Conservation (phyloP, 2,329 filamentous ascomycete species). For the Colletotrichum tanaceti region DNA sequence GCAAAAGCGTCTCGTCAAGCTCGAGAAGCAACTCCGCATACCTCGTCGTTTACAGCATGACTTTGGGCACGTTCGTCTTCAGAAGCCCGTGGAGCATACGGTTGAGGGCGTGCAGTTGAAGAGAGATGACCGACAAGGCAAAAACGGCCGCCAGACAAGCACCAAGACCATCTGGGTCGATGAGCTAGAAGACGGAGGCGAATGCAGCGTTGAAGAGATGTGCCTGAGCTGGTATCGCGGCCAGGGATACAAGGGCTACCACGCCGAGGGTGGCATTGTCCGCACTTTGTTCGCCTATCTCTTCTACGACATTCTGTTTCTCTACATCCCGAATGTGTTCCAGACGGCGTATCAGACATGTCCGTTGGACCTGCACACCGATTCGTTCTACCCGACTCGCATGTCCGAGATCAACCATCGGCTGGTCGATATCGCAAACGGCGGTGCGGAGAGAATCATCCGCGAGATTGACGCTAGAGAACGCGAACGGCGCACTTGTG, state of each 20-base stretch:
- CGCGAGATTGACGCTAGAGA: slow-evolving; percentile 76
- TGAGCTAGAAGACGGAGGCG: slow-evolving; percentile 72
- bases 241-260: slow-evolving; percentile 93
- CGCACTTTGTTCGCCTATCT: slow-evolving; percentile 92
- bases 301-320: slow-evolving; percentile 92
- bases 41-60: slow-evolving; percentile 90
- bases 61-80: slow-evolving; percentile 85
- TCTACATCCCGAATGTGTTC: slow-evolving; percentile 96
- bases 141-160: slow-evolving; percentile 57
- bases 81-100: slow-evolving; percentile 78
- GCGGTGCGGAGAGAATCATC: slow-evolving; percentile 75
- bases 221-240: slow-evolving; percentile 87
- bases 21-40: slow-evolving; percentile 86
- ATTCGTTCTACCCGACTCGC: slow-evolving; percentile 89
- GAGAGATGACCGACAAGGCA: slow-evolving; percentile 60
- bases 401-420: slow-evolving; percentile 89
- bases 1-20: slow-evolving; percentile 91
- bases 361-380: slow-evolving; percentile 90
- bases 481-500: slow-evolving; percentile 78
- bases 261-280: slow-evolving; percentile 90
- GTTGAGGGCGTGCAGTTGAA: slow-evolving; percentile 84
- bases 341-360: slow-evolving; percentile 96
- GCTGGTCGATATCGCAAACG: slow-evolving; percentile 88
- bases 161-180: slow-evolving; percentile 92
- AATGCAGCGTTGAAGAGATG: slow-evolving; percentile 94